phyloP scores from a whole-genome alignment of 2,329 filamentous ascomycete species.

The Colletotrichum cuscutae region DNA sequence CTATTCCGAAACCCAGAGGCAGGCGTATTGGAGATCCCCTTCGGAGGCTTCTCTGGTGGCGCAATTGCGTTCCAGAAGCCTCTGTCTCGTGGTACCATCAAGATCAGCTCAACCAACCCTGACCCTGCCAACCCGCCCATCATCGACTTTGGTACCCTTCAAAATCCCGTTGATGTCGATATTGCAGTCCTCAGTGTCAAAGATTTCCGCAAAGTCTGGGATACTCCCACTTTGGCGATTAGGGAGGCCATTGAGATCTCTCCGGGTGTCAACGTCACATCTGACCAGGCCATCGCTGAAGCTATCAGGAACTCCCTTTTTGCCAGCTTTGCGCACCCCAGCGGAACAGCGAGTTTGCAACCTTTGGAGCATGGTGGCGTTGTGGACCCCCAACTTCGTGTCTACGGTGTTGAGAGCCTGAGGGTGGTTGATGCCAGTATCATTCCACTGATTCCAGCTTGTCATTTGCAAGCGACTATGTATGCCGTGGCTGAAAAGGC shows the following conservation, averaged over 20 bases:
- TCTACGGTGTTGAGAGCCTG: slow-evolving; percentile 42
- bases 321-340: slow-evolving; percentile 47
- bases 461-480: slow-evolving; percentile 46
- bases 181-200: slow-evolving; percentile 43
- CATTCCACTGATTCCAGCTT: slow-evolving; percentile 43
- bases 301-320: not conserved
- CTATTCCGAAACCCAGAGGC: slow-evolving; percentile 42
- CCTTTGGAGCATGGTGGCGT: slow-evolving; percentile 50
- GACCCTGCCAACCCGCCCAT: slow-evolving; percentile 47
- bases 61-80: slow-evolving; percentile 49
- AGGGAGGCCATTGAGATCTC: slow-evolving; percentile 14
- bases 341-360: slow-evolving; percentile 60
- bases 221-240: not conserved
- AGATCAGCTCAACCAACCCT: slow-evolving; percentile 43
- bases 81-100: slow-evolving; percentile 51
- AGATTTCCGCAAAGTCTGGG: slow-evolving; percentile 45
- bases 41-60: slow-evolving; percentile 44
- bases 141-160: slow-evolving; percentile 50
- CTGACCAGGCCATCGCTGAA: slow-evolving; percentile 8
- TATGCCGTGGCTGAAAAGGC: slow-evolving; percentile 49
- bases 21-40: slow-evolving; percentile 40
- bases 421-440: slow-evolving; percentile 44
- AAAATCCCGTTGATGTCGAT: slow-evolving; percentile 50
- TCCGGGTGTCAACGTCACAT: slow-evolving; percentile 18
- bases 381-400: slow-evolving; percentile 42